Evolutionary conservation across 352 stramenopile genomes (phyloP).

Genomic region (Phytophthora boehmeriae): DNA sequence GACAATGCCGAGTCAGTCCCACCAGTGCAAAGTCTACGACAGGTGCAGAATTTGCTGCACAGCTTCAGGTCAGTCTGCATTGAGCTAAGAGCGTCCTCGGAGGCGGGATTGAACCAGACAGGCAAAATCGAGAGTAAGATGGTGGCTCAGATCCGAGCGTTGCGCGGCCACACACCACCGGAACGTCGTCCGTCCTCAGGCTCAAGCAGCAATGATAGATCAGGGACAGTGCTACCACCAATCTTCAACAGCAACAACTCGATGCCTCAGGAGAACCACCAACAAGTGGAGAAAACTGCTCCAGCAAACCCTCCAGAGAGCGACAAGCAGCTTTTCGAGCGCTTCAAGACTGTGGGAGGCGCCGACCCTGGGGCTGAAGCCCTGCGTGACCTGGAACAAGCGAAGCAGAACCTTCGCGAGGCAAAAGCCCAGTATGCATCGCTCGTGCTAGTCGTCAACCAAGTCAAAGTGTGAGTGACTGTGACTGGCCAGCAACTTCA

Average conservation of each 20-base stretch:
- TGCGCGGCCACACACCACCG: conserved; percentile 34
- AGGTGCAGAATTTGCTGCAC: conserved; percentile 51
- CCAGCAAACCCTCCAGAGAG: conserved; percentile 6
- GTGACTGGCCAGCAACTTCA: conserved; percentile 25
- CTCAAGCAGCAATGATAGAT: conserved; percentile 5
- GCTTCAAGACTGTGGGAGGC: conserved; percentile 43
- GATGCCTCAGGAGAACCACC: background rate
- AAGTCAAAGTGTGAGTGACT: conserved; percentile 59
- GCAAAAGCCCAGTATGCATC: conserved; percentile 41
- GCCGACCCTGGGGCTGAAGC: conserved; percentile 44
- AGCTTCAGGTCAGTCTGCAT: conserved; percentile 52
- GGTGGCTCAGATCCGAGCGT: conserved; percentile 54
- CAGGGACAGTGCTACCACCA: conserved; percentile 10
- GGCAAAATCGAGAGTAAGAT: conserved; percentile 45
- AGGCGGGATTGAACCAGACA: conserved; percentile 6
- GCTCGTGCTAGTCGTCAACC: conserved; percentile 57
- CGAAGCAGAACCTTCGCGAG: conserved; percentile 62
- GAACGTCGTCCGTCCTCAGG: conserved; percentile 3
- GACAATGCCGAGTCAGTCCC: conserved; percentile 26
- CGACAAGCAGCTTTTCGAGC: conserved; percentile 66
- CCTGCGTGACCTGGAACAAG: conserved; percentile 57
- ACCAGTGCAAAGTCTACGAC: conserved; percentile 50
- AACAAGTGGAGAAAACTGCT: background rate
- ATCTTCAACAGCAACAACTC: conserved; percentile 16
- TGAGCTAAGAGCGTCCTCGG: conserved; percentile 23